Evolutionary conservation across 2,329 filamentous ascomycete species (phyloP).

Genomic region (Fusarium gaditjirri): DNA sequence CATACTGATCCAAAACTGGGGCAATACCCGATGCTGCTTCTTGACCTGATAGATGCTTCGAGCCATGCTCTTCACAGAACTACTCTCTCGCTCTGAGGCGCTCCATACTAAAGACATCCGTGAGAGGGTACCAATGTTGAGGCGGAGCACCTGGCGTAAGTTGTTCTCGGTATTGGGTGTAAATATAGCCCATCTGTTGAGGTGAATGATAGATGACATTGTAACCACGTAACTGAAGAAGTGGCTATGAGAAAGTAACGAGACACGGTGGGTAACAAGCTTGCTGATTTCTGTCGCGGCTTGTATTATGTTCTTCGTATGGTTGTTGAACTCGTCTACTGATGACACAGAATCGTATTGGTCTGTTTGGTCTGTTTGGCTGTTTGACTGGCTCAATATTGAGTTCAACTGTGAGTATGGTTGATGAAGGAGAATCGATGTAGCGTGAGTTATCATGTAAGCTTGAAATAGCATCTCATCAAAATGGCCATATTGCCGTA

Average conservation of each 20-base stretch:
- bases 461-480: conserved; percentile 95
- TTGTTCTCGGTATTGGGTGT: conserved; percentile 71
- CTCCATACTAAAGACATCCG: conserved; percentile 77
- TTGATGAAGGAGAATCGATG: conserved; percentile 80
- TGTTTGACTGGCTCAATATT: conserved; percentile 67
- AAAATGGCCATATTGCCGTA: conserved; percentile 75
- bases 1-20: conserved; percentile 65
- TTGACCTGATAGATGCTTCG: conserved; percentile 75
- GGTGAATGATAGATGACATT: conserved; percentile 81
- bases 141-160: conserved; percentile 77
- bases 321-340: conserved; percentile 67
- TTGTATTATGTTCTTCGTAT: conserved; percentile 83
- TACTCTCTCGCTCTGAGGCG: conserved; percentile 74
- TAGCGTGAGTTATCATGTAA: conserved; percentile 77
- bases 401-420: conserved; percentile 80
- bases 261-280: conserved; percentile 77
- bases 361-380: conserved; percentile 76
- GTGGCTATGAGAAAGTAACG: conserved; percentile 78
- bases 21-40: conserved; percentile 64
- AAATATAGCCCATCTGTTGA: conserved; percentile 79
- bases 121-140: conserved; percentile 82
- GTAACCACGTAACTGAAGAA: conserved; percentile 87
- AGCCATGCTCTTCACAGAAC: conserved; percentile 82
- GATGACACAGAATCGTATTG: conserved; percentile 64
- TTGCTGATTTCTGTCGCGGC: conserved; percentile 82